Percentiles rank a stretch among this genome's conserved stretches.
Evolutionary conservation across 2,329 filamentous ascomycete genomes (phyloP).

Genomic region (Harringtonia lauricola): DNA sequence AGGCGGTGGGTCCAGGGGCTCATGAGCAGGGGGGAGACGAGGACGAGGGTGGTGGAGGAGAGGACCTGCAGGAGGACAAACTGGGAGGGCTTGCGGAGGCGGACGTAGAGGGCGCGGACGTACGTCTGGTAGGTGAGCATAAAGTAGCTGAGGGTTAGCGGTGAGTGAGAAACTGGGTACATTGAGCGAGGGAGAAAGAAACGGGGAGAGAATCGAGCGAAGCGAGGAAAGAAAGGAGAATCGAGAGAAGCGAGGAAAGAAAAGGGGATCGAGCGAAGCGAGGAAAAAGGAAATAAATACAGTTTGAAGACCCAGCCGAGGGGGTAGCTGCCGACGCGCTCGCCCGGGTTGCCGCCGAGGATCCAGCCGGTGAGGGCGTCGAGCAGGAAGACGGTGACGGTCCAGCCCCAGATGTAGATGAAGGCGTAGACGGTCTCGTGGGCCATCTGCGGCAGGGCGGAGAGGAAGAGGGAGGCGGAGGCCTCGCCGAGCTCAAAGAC

Average conservation of each 20-base stretch:
- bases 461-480: slow-evolving; percentile 57
- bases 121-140: slow-evolving; percentile 62
- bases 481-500: slow-evolving; percentile 58
- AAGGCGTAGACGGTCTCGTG: slow-evolving; percentile 57
- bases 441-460: slow-evolving; percentile 39
- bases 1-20: slow-evolving; percentile 45
- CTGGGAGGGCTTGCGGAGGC: slow-evolving; percentile 52
- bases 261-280: not conserved
- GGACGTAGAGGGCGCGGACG: slow-evolving; percentile 57
- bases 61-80: slow-evolving; percentile 56
- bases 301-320: slow-evolving; percentile 61
- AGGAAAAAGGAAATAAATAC: slow-evolving; percentile 26
- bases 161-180: not conserved
- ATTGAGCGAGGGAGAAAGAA: slow-evolving; percentile 2
- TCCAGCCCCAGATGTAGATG: slow-evolving; percentile 61
- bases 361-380: slow-evolving; percentile 58
- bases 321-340: slow-evolving; percentile 59
- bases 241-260: slow-evolving; percentile 39
- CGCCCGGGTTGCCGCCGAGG: slow-evolving; percentile 52
- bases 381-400: slow-evolving; percentile 52
- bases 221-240: slow-evolving; percentile 15
- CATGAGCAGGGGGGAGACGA: slow-evolving; percentile 54
- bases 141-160: slow-evolving; percentile 38
- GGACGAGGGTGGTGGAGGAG: slow-evolving; percentile 51
- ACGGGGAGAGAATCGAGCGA: not conserved